Conservation (phyloP, 139 green algal genomes). For the Picochlorum sp. region DNA sequence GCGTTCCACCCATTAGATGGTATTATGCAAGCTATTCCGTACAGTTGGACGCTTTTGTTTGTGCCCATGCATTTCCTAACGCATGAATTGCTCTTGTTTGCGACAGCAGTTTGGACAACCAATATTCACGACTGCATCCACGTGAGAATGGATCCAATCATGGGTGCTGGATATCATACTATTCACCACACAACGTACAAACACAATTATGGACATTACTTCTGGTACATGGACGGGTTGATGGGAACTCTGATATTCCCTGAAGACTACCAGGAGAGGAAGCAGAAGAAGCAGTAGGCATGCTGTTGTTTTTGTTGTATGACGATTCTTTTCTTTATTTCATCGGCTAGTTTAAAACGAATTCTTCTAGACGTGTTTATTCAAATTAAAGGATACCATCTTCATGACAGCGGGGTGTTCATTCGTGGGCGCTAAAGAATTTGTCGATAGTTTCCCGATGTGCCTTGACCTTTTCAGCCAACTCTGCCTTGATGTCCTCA, state of each 20-base stretch:
- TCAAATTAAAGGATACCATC: no score
- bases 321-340: no score
- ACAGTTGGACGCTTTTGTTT: constrained; percentile 70
- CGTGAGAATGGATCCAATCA: constrained; percentile 63
- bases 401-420: no score
- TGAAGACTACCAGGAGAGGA: constrained; percentile 25
- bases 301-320: no score
- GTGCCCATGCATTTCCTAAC: constrained; percentile 89
- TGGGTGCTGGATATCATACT: constrained; percentile 93
- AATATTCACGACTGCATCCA: constrained; percentile 96
- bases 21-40: constrained; percentile 78
- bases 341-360: no score
- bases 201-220: constrained; percentile 95
- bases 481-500: no score
- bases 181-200: constrained; percentile 94
- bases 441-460: no score
- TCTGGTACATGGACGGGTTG: constrained; percentile 70
- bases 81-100: constrained; percentile 88
- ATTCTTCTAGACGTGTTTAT: no score
- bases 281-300: neutral
- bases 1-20: constrained; percentile 88
- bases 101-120: constrained; percentile 86
- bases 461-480: no score
- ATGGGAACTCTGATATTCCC: constrained; percentile 53
- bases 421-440: no score